Percentiles rank a stretch among this genome's conserved stretches.
Conservation (phyloP, 768 basidiomycete species). For the Tubosaeta sp. region DNA sequence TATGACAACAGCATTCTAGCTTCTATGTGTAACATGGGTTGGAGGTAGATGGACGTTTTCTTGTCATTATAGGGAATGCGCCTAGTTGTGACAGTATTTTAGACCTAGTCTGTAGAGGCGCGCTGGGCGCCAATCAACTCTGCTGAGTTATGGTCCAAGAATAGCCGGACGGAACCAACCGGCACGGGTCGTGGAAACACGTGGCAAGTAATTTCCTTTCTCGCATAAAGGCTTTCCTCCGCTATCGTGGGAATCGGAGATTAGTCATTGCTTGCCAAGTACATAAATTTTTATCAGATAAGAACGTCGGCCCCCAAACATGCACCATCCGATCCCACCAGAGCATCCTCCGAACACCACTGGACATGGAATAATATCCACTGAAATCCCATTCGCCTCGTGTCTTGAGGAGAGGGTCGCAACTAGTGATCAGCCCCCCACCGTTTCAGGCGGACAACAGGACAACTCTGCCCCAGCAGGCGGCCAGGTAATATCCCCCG, state of each 20-base stretch:
- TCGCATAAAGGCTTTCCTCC: neutral
- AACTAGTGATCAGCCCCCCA: neutral
- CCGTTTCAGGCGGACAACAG: neutral
- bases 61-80: neutral
- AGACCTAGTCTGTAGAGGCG: too few relatives aligned
- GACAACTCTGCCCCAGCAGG: neutral
- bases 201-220: neutral
- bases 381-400: neutral
- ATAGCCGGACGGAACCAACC: too few relatives aligned
- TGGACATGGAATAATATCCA: neutral
- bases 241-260: neutral
- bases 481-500: slow-evolving; percentile 18
- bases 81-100: too few relatives aligned
- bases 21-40: slow-evolving; percentile 26
- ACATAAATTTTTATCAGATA: slow-evolving; percentile 24
- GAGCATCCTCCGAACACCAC: neutral
- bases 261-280: slow-evolving; percentile 13
- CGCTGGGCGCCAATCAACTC: too few relatives aligned
- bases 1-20: slow-evolving; percentile 29
- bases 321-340: slow-evolving; percentile 2
- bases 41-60: neutral
- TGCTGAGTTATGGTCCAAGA: too few relatives aligned
- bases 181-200: too few relatives aligned
- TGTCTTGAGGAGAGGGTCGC: neutral
- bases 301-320: neutral